Evolutionary conservation across 129 eudicot genomes (phyloP), one percentile per base, ranked within the genome.

Genomic region (Kitagawia praeruptora): DNA sequence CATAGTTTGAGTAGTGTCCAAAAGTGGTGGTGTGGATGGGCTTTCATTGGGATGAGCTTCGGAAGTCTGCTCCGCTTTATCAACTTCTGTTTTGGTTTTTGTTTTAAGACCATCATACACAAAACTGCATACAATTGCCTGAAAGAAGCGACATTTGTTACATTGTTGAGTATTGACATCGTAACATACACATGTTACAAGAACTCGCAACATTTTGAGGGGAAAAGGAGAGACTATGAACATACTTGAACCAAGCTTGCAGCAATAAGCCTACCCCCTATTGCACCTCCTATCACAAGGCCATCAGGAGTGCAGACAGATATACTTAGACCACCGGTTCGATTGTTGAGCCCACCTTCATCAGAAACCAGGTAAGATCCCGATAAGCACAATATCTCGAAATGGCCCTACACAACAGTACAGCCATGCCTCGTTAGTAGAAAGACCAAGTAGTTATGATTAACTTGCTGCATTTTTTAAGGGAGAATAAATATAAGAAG

Each of bases 101-200:
- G 75, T 75, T 83, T 87, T 91, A 2, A 82, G 31, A 83, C 81
- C 81, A 75, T 93, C 98, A 25, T 91, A 91, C 9, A 93, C 90
- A 84, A 93, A 93, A 81, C 98, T 93, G 89, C 98, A 87, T n/a
- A 89, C 92, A 39, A 93, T 89, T 56, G 89, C 97, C 97, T 93
- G 91, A 79, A 84, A 61, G 16, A 84, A 75, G 39, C 28, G 27
- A 41, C 19, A 70, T 76, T 42, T 31, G 41, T 67, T 13, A 49
- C 74, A 70, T 38, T 3, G 61, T 47, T 27, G 16, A 51, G 16
- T 48, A 15, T 8, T 8, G 66, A n/a, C 40, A 27, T 9, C 2
- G 6, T 31, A 18, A 31, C 28, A 51, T 3, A 53, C 6, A 19
- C 3, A 31, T 28, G 73, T 44, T 8, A 44, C 23, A 12, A n/a